phyloP scores from a whole-genome alignment of 352 stramenopile species.

The Pythium brachiatum region DNA sequence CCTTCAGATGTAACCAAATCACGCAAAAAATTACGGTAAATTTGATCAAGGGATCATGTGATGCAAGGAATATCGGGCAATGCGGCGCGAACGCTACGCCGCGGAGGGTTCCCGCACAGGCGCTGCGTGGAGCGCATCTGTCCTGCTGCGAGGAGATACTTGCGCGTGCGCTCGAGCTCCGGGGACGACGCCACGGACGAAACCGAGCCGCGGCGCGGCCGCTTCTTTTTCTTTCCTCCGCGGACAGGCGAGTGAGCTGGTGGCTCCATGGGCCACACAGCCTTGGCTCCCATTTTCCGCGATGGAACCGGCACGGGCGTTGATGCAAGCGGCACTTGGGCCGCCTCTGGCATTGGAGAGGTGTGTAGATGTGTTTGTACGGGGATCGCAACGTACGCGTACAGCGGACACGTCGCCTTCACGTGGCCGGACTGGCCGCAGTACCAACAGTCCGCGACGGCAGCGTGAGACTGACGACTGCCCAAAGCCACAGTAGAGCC shows the following conservation, averaged over 20 bases:
- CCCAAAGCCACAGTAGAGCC: conserved; percentile 16
- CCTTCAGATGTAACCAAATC: neutral
- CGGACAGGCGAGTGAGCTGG: conserved; percentile 24
- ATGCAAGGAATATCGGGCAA: conserved; percentile 19
- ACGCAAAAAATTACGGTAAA: neutral
- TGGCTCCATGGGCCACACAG: conserved; percentile 9
- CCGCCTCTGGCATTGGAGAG: neutral
- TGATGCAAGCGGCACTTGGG: neutral
- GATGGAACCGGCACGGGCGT: conserved; percentile 15
- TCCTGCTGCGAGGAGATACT: conserved; percentile 25
- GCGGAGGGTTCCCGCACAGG: conserved; percentile 17
- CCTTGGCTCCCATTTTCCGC: neutral
- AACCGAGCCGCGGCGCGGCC: conserved; percentile 42
- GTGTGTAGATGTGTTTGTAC: neutral
- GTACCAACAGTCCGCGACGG: conserved; percentile 71
- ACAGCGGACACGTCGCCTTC: conserved; percentile 71
- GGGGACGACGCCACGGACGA: conserved; percentile 35
- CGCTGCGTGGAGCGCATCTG: conserved; percentile 10
- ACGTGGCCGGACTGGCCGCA: conserved; percentile 70
- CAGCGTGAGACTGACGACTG: neutral
- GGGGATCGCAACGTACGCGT: conserved; percentile 21
- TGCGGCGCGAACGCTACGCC: neutral
- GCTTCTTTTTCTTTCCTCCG: conserved; percentile 62
- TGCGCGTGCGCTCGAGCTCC: conserved; percentile 19
- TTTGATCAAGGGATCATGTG: conserved; percentile 7